A percentile compares a stretch with the other conserved stretches of the same genome.
Evolutionary conservation across 495 filamentous ascomycete genomes (phyloP).

Genomic region (Penicillium subrubescens): DNA sequence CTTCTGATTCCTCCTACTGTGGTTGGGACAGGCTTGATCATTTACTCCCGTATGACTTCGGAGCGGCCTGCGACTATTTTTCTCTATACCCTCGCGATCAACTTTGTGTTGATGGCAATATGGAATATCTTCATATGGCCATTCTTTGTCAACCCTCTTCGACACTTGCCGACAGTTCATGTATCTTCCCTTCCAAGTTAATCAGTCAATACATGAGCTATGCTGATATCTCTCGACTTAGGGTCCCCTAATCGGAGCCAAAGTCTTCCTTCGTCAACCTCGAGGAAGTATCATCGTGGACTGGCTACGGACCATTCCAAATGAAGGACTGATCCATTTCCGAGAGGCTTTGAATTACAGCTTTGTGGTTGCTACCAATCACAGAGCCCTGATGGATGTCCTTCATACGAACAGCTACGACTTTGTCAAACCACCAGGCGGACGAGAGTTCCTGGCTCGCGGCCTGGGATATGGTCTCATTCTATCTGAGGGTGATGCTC

Average conservation of each 20-base stretch:
- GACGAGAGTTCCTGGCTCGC: constrained; percentile 56
- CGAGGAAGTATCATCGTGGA: constrained; percentile 59
- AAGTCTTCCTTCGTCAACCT: constrained; percentile 53
- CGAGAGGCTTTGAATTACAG: constrained; percentile 37
- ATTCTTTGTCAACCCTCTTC: constrained; percentile 65
- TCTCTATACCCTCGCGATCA: constrained; percentile 19
- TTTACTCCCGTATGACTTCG: constrained; percentile 2
- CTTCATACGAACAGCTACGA: constrained; percentile 53
- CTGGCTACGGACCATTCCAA: constrained; percentile 71
- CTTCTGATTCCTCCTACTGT: constrained; percentile 11
- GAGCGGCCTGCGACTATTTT: constrained; percentile 17
- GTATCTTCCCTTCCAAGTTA: constrained; percentile 32
- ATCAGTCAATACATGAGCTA: neutral
- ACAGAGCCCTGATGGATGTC: constrained; percentile 48
- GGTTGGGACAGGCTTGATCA: constrained; percentile 11
- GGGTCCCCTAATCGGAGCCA: constrained; percentile 58
- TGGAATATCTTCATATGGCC: constrained; percentile 67
- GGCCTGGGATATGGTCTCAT: constrained; percentile 77
- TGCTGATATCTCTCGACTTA: constrained; percentile 14
- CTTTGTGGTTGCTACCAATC: constrained; percentile 36
- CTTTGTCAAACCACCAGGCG: constrained; percentile 46
- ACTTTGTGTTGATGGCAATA: constrained; percentile 27
- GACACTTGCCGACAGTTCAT: constrained; percentile 57
- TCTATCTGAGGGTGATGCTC: constrained; percentile 76
- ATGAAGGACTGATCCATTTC: constrained; percentile 80